Evolutionary conservation across 2,329 filamentous ascomycete species (phyloP), one percentile per base, ranked within the genome.

Genomic region (Aspergillus hortae): DNA sequence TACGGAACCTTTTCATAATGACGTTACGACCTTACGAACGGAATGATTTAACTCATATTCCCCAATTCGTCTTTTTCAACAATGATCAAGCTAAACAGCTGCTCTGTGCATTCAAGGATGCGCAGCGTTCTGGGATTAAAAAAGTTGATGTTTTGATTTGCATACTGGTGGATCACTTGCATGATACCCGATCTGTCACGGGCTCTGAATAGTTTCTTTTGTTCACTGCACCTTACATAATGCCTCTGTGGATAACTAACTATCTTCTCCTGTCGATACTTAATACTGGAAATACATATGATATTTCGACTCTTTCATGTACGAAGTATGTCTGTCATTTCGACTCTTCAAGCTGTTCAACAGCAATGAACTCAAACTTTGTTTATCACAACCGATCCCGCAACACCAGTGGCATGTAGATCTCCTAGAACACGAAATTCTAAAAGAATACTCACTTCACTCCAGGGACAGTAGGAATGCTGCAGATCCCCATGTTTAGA

Each of bases 161-260:
- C 51, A 54, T 47, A 44, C 52, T 44, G 53, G 50, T 50, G 48
- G 55, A 46, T 49, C 40, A 44, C 35, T 52, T 38, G 35, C 35
- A 38, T 38, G 35, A 38, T 38, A 38, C 12, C 35, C 35, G 35
- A 17, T 38, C 3, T 38, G 15, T 11, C 14, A 38, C 5, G 35
- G 33, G 15, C 35, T 38, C 23, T 38, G 14, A n/a, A n/a, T 38
- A 10, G 14, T 38, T 38, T n/a, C 15, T 38, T 38, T 38, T 38
- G 14, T 38, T 38, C 15, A n/a, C 35, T 38, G 35, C 15, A n/a
- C 11, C 12, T 6, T 38, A 38, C 35, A 38, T 38, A 38, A 38
- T 38, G n/a, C 12, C 35, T n/a, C 7, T 30, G 27, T 30, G 7
- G 7, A 30, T 30, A 30, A 3, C 7, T 30, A 23, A 6, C 5